Base-by-base conservation (phyloP, 2,329 filamentous ascomycete genomes). In the Fusarium burgessii region DNA sequence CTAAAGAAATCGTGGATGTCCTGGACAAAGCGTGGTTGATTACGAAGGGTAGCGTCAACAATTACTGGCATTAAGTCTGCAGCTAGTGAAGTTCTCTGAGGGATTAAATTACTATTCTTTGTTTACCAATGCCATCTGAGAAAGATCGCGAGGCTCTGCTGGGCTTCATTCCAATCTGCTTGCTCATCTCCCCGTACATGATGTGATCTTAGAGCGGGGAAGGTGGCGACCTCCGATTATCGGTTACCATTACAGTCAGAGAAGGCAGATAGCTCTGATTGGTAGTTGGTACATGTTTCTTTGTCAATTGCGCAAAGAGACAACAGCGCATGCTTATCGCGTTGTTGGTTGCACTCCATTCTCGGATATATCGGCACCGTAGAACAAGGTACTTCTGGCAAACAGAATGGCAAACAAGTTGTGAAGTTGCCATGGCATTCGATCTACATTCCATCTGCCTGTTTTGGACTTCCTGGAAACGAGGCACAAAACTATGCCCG, bases 1-100 rank as follows among this genome's bases (percentile, higher is more conserved):
- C 92, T 0, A 87, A 92, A 12, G 92, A 93, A 45, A 89, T 95
- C n/a, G 85, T 95, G 10, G 81, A 89, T 75, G 88, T 55, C 11
- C 33, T 57, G 7, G 54, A 57, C 23, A 57, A 23, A 17, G 54
- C 54, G 18, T 57, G 54, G 54, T 25, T 56, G 40, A 35, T 35
- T 10, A 56, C 52, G 9, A 56, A 56, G 40, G 40, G 52, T 11
- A 56, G 32, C 9, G 52, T 56, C 4, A 56, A 56, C 29, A 56
- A 56, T 25, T 56, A 56, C 29, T 56, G 52, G 52, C 52, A 56
- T 33, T 56, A 8, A 18, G 8, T 10, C 8, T 7, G 7, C 17
- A 7, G 9, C 33, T 23, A 35, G 14, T 23, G 8, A 25, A n/a
- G n/a, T n/a, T n/a, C n/a, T n/a, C n/a, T n/a, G n/a, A n/a, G n/a